Base-by-base conservation (phyloP, 2,329 filamentous ascomycete species). In the Pyrenophora seminiperda region DNA sequence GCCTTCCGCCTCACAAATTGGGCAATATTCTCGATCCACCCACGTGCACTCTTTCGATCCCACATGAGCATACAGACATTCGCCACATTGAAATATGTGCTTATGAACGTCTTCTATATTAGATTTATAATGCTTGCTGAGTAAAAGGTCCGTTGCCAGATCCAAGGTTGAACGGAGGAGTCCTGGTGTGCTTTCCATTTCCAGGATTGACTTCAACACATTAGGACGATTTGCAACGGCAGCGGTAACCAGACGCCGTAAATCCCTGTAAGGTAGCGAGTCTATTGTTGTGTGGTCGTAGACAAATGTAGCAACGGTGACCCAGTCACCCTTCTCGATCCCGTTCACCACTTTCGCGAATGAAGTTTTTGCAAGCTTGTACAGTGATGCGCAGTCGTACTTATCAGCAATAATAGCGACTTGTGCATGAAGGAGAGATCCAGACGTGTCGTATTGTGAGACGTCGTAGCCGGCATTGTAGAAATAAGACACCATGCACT, bases 401-500 rank as follows among this genome's bases (percentile, higher is more conserved):
- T 62, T 62, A 48, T 63, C 58, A 18, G 61, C 61, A 22, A 63
- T 43, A 24, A 45, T 54, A 27, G 47, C 47, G 15, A 62, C 54
- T 50, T 60, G 56, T 41, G 58, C 58, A 56, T 63, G 60, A 34
- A 63, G 53, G 13, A 61, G 50, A 32, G 58, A 30, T 49, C 49
- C 49, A 27, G 41, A 39, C 17, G 41, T 53, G 41, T 34, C 39
- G 48, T 55, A 59, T 31, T 52, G 15, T n/a, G 52, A 53, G 17
- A 33, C 44, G 27, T 54, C 14, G 45, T 59, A 62, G 36, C 19
- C 40, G 13, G 54, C 60, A 14, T 54, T 40, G 42, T 63, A 63
- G 46, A 63, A 57, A 36, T 59, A 63, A 27, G 54, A 58, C 36
- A 64, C 55, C 59, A 64, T 62, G 54, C 61, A 64, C 34, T 59